A percentile compares a stretch with the other conserved stretches of the same genome.
Conservation (phyloP, 495 filamentous ascomycete species). For the Cenococcum geophilum region DNA sequence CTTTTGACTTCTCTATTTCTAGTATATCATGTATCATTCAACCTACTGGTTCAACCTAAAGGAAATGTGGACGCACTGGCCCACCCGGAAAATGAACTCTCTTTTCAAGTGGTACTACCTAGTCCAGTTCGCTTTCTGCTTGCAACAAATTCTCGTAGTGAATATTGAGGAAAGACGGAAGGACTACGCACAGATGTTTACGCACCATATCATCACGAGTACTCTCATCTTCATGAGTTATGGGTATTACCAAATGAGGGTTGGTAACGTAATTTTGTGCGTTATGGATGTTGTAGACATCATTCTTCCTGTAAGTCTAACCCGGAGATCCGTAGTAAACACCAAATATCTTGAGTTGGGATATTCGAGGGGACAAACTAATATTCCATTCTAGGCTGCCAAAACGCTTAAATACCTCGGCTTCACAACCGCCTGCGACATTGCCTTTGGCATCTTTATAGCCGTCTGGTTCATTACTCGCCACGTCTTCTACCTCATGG, state of each 20-base stretch:
- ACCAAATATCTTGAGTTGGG: background rate
- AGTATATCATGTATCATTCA: constrained; percentile 79
- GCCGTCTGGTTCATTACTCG: constrained; percentile 76
- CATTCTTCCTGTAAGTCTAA: constrained; percentile 67
- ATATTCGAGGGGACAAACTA: background rate
- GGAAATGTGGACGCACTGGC: constrained; percentile 80
- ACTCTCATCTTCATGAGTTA: constrained; percentile 73
- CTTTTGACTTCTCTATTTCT: background rate
- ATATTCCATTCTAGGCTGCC: constrained; percentile 56
- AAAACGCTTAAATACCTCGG: constrained; percentile 91
- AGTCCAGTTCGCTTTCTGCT: constrained; percentile 83
- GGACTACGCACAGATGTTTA: constrained; percentile 93
- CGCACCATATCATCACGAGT: constrained; percentile 87
- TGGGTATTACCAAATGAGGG: constrained; percentile 72
- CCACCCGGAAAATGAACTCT: constrained; percentile 62
- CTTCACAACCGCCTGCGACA: constrained; percentile 68
- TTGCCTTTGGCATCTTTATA: constrained; percentile 82
- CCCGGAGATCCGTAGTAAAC: background rate
- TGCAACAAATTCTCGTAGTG: constrained; percentile 90
- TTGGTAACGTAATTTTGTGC: constrained; percentile 82
- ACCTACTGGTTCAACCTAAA: constrained; percentile 69
- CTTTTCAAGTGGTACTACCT: constrained; percentile 87
- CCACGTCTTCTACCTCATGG: constrained; percentile 69
- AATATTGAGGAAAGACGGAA: constrained; percentile 91
- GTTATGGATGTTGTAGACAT: constrained; percentile 93